Evolutionary conservation across 2,329 filamentous ascomycete genomes (phyloP).

Genomic region (Cladosporium cucumerinum): DNA sequence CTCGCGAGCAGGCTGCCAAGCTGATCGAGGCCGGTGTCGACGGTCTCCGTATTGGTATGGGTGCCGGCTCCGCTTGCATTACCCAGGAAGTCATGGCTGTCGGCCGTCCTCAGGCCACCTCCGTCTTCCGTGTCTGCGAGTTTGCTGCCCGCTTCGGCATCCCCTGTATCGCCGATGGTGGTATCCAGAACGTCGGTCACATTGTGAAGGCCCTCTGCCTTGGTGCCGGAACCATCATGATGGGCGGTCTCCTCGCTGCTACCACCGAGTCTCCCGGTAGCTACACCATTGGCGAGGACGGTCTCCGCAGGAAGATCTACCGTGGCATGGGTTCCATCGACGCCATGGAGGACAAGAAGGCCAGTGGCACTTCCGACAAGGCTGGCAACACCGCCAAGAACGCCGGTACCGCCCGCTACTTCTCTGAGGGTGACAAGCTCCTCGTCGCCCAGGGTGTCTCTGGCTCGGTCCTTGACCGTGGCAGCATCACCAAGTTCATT

Average conservation of each 20-base stretch:
- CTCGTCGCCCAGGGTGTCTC: slow-evolving; percentile 96
- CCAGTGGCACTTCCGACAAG: slow-evolving; percentile 71
- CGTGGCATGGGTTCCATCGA: slow-evolving; percentile 98
- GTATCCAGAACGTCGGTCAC: slow-evolving; percentile 97
- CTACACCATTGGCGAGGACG: slow-evolving; percentile 93
- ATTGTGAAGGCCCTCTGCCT: slow-evolving; percentile 97
- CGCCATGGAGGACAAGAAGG: slow-evolving; percentile 99
- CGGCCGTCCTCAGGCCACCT: slow-evolving; percentile 88
- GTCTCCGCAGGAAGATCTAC: slow-evolving; percentile 98
- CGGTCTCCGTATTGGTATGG: slow-evolving; percentile 97
- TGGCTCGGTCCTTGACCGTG: slow-evolving; percentile 75
- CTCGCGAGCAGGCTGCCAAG: slow-evolving; percentile 87
- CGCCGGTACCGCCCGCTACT: slow-evolving; percentile 95
- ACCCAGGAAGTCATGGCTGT: slow-evolving; percentile 99
- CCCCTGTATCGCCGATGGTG: slow-evolving; percentile 95
- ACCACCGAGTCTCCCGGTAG: slow-evolving; percentile 96
- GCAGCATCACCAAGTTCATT: slow-evolving; percentile 89
- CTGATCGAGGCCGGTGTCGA: slow-evolving; percentile 93
- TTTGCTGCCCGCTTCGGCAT: slow-evolving; percentile 94
- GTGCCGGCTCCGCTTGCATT: slow-evolving; percentile 95
- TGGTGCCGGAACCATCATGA: slow-evolving; percentile 95
- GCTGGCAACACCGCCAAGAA: slow-evolving; percentile 92
- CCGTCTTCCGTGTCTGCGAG: slow-evolving; percentile 82
- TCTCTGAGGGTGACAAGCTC: slow-evolving; percentile 92
- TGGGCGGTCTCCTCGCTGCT: slow-evolving; percentile 95